Conservation (phyloP, 192 early-diverging fungal species). For the Podila minutissima region DNA sequence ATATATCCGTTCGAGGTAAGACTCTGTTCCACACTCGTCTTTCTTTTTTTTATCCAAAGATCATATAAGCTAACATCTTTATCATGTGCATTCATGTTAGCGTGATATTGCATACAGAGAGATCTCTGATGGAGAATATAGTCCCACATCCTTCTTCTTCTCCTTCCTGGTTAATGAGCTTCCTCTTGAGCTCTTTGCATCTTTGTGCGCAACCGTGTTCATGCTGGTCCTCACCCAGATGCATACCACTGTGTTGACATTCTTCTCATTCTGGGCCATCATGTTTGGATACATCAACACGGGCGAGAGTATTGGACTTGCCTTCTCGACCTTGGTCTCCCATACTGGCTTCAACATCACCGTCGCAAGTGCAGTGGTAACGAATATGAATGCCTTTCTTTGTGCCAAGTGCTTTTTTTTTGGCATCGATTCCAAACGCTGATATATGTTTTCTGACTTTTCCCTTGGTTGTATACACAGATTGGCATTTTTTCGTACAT, state of each 20-base stretch:
- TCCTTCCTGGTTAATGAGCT: slow-evolving; percentile 46
- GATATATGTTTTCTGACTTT: neutral
- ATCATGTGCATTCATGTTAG: neutral
- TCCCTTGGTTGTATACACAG: neutral
- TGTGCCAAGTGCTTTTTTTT: neutral
- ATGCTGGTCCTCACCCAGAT: slow-evolving; percentile 31
- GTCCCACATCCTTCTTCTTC: slow-evolving; percentile 41
- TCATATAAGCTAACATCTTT: neutral
- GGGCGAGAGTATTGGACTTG: slow-evolving; percentile 40
- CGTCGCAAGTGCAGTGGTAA: slow-evolving; percentile 43
- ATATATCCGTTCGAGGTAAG: slow-evolving; percentile 48
- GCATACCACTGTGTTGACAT: slow-evolving; percentile 33
- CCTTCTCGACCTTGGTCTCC: slow-evolving; percentile 41
- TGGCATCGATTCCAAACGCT: neutral
- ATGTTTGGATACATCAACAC: slow-evolving; percentile 53
- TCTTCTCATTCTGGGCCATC: slow-evolving; percentile 48
- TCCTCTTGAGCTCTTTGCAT: slow-evolving; percentile 41
- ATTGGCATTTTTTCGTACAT: slow-evolving; percentile 48
- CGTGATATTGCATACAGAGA: slow-evolving; percentile 48
- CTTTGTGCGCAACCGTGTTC: slow-evolving; percentile 33
- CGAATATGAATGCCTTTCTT: neutral
- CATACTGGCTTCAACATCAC: slow-evolving; percentile 49
- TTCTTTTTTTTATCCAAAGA: neutral
- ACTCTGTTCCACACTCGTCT: neutral
- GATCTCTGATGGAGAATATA: slow-evolving; percentile 46